Conservation (phyloP, 2,329 filamentous ascomycete genomes). For the Teratosphaeria epicoccoides region DNA sequence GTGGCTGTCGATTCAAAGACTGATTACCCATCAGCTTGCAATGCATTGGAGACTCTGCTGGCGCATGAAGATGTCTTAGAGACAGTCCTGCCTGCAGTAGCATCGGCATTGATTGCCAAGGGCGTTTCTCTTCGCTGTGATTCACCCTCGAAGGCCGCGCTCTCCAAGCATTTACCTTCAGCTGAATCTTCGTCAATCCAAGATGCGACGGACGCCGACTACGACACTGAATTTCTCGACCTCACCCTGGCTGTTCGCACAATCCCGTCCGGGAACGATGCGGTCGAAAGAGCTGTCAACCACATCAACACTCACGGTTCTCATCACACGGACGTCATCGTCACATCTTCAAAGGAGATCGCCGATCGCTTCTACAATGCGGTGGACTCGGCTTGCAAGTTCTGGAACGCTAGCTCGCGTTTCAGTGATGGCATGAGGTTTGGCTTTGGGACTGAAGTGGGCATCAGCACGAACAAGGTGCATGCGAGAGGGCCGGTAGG, state of each 20-base stretch:
- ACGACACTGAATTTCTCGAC: conserved; percentile 78
- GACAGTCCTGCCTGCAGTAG: conserved; percentile 59
- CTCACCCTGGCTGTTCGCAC: conserved; percentile 76
- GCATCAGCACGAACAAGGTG: conserved; percentile 98
- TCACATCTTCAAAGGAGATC: conserved; percentile 56
- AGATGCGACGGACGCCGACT: conserved; percentile 61
- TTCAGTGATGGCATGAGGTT: conserved; percentile 96
- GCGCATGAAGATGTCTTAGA: conserved; percentile 62
- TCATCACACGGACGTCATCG: conserved; percentile 85
- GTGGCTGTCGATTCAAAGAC: conserved; percentile 88
- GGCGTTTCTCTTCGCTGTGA: conserved; percentile 82
- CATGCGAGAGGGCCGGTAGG: conserved; percentile 89
- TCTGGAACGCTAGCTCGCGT: conserved; percentile 92
- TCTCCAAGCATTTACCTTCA: conserved; percentile 40
- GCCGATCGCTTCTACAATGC: conserved; percentile 76
- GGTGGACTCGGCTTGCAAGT: conserved; percentile 83
- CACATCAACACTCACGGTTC: conserved; percentile 92
- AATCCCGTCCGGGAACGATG: conserved; percentile 37
- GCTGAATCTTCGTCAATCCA: conserved; percentile 43
- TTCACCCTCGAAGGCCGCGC: conserved; percentile 50
- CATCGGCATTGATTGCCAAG: conserved; percentile 60
- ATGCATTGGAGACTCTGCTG: conserved; percentile 82
- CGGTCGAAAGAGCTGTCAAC: conserved; percentile 58
- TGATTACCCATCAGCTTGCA: conserved; percentile 91
- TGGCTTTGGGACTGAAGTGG: conserved; percentile 95